Evolutionary conservation across 176 grass and related monocot species (phyloP).

Genomic region (Cenchrus americanus): DNA sequence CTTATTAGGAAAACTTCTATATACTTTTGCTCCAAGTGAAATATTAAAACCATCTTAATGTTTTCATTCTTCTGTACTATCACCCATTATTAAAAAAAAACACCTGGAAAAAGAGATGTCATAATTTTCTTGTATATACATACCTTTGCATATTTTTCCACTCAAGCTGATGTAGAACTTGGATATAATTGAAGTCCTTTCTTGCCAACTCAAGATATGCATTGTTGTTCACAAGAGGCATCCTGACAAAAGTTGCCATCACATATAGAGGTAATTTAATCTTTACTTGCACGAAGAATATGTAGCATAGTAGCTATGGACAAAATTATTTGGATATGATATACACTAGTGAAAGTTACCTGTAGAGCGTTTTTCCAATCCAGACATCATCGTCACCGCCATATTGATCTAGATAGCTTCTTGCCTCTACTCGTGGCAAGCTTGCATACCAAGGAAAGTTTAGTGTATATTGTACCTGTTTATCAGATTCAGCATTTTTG

Average conservation of each 20-base stretch:
- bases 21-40: no score
- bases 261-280: not conserved
- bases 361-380: constrained; percentile 91
- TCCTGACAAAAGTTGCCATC: constrained; percentile 46
- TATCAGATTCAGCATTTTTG: not conserved
- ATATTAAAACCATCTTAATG: no score
- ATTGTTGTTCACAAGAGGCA: constrained; percentile 79
- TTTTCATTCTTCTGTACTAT: no score
- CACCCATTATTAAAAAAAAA: no score
- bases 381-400: constrained; percentile 67
- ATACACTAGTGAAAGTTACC: constrained; percentile 24
- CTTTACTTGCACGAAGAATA: not conserved
- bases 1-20: no score
- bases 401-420: constrained; percentile 76
- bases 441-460: constrained; percentile 80
- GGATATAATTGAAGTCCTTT: constrained; percentile 70
- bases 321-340: not conserved
- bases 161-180: constrained; percentile 71
- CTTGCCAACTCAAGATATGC: constrained; percentile 69
- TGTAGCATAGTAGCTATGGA: not conserved
- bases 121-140: no score
- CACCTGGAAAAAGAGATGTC: no score
- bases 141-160: constrained; percentile 61
- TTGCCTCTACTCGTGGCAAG: constrained; percentile 75
- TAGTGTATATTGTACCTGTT: constrained; percentile 72